Evolutionary conservation across 306 rosid species (phyloP).

Genomic region (Quercus robur): DNA sequence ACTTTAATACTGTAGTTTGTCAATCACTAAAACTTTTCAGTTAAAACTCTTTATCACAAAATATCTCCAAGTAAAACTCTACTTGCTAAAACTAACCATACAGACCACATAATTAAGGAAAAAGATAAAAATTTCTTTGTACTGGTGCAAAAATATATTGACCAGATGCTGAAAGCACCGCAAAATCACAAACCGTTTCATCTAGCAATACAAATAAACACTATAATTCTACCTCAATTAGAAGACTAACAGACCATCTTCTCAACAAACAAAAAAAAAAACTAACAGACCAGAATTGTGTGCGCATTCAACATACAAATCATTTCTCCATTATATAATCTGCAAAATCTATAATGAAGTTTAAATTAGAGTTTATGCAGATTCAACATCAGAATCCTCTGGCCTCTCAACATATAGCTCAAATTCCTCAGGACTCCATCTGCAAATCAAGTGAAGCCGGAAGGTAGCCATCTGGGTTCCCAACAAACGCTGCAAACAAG

Average conservation of each 20-base stretch:
- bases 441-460: constrained; percentile 65
- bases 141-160: background rate
- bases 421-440: constrained; percentile 79
- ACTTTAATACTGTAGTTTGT: too few relatives aligned
- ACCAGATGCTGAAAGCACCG: background rate
- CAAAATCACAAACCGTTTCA: background rate
- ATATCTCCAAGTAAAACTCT: too few relatives aligned
- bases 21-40: too few relatives aligned
- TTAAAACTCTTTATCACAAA: too few relatives aligned
- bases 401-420: constrained; percentile 64
- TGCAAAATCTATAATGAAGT: background rate
- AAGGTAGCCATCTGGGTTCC: constrained; percentile 81
- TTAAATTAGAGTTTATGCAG: constrained; percentile 25
- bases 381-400: constrained; percentile 74
- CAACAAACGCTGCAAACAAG: constrained; percentile 62
- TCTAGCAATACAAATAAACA: background rate
- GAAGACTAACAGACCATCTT: background rate
- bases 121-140: background rate
- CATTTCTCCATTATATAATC: background rate
- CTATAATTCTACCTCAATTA: background rate
- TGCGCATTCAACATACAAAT: background rate
- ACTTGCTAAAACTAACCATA: too few relatives aligned
- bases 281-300: background rate
- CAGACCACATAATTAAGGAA: background rate
- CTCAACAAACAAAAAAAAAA: too few relatives aligned